These are phyloP conservation scores for Desmodesmus armatus DNA, from an alignment of 139 green algal genomes.

Conservation along the genomic window DNA sequence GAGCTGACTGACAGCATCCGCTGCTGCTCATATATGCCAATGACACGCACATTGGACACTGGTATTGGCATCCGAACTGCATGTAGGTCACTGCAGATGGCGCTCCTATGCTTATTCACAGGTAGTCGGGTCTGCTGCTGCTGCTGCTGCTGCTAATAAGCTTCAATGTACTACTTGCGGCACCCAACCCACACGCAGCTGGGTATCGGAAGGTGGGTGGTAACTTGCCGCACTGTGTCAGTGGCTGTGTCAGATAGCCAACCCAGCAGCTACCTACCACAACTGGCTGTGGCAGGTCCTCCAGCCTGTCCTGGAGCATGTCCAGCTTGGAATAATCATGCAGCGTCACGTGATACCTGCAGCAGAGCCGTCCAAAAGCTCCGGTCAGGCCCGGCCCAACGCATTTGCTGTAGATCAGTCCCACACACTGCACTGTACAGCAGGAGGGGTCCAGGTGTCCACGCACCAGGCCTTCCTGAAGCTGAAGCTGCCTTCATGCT, in stretches of 20 bases:
- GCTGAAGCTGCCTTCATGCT: constrained; percentile 83
- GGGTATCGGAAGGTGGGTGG: too few relatives aligned
- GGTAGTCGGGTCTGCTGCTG: too few relatives aligned
- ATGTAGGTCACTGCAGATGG: background rate
- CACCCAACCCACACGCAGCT: too few relatives aligned
- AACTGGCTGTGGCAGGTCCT: constrained; percentile 46
- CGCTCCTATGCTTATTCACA: too few relatives aligned
- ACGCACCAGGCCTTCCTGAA: constrained; percentile 91
- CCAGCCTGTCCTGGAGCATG: constrained; percentile 43
- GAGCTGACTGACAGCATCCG: background rate
- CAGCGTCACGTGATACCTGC: constrained; percentile 37
- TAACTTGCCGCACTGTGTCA: too few relatives aligned
- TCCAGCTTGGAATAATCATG: constrained; percentile 41
- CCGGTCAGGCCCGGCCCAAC: background rate
- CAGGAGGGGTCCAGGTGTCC: background rate
- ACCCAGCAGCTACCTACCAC: constrained; percentile 53
- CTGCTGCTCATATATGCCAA: background rate
- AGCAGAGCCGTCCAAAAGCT: background rate
- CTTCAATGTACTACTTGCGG: too few relatives aligned
- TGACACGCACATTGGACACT: too few relatives aligned
- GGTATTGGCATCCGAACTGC: too few relatives aligned
- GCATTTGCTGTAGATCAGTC: background rate
- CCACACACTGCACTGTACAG: background rate
- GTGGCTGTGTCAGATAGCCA: too few relatives aligned
- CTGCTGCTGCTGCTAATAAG: too few relatives aligned